These are phyloP conservation scores for Verticillium dahliae DNA, from an alignment of 2,329 filamentous ascomycete genomes.

Conservation along the genomic window DNA sequence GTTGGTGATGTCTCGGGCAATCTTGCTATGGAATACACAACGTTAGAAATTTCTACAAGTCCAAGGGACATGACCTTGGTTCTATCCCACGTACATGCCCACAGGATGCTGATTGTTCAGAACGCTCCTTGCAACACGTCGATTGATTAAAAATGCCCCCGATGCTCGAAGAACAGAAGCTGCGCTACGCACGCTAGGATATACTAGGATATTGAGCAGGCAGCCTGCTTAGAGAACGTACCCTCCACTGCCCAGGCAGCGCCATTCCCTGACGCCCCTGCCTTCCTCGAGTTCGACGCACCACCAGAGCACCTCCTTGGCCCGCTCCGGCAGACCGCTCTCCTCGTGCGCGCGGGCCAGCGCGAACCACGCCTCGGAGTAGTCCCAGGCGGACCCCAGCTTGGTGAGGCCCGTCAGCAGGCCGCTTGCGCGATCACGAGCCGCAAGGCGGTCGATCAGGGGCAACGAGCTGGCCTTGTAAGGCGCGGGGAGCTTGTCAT, in stretches of 20 bases:
- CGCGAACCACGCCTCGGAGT: constrained; percentile 87
- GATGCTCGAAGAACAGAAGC: not conserved
- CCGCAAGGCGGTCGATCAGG: constrained; percentile 75
- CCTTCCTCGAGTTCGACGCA: constrained; percentile 91
- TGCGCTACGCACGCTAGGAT: not conserved
- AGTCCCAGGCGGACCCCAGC: constrained; percentile 82
- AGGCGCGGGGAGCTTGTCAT: constrained; percentile 39
- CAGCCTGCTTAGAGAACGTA: constrained; percentile 48
- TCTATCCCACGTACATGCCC: too few species aligned
- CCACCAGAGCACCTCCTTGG: constrained; percentile 94
- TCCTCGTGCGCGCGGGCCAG: constrained; percentile 84
- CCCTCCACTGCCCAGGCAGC: constrained; percentile 57
- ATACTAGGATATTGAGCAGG: not conserved
- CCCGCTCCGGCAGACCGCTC: constrained; percentile 76
- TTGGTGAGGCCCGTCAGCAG: constrained; percentile 79
- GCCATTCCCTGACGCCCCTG: constrained; percentile 73
- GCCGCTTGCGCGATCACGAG: constrained; percentile 81
- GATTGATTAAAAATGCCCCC: not conserved
- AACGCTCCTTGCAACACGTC: too few species aligned
- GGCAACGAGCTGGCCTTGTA: constrained; percentile 58
- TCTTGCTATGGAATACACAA: not conserved
- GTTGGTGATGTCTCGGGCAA: not conserved
- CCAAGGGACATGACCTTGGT: too few species aligned
- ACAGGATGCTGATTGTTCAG: too few species aligned
- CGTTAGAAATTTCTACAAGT: not conserved